A percentile compares a stretch with the other conserved stretches of the same genome.
Evolutionary conservation across 208 protist genomes (phyloP).

Genomic region (Trypanosoma rangeli): DNA sequence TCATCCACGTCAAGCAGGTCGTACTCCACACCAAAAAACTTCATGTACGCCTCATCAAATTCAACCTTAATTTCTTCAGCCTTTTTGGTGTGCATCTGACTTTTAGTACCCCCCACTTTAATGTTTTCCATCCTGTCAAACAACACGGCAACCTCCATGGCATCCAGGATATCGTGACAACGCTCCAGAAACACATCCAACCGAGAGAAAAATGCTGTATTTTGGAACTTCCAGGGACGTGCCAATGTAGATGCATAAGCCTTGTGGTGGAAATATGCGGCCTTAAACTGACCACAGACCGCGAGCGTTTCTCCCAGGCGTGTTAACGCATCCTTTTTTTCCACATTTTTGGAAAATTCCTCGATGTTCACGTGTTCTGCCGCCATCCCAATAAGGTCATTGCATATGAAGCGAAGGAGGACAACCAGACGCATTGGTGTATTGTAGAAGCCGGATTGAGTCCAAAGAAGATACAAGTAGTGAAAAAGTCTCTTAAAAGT

Average conservation of each 20-base stretch:
- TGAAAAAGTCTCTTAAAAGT: conserved; percentile 92
- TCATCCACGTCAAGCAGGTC: conserved; percentile 95
- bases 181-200: conserved; percentile 96
- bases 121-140: conserved; percentile 97
- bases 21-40: conserved; percentile 91
- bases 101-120: conserved; percentile 95
- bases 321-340: conserved; percentile 93
- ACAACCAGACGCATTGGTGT: conserved; percentile 91
- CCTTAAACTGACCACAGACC: conserved; percentile 93
- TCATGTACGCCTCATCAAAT: conserved; percentile 72
- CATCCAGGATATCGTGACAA: conserved; percentile 95
- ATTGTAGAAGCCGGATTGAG: conserved; percentile 93
- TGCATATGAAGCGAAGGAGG: conserved; percentile 94
- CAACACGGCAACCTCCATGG: conserved; percentile 92
- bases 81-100: conserved; percentile 83
- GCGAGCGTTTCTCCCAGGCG: conserved; percentile 82
- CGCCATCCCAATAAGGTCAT: conserved; percentile 94
- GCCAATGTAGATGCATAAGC: conserved; percentile 66
- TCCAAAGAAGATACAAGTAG: conserved; percentile 94
- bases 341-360: conserved; percentile 91
- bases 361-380: conserved; percentile 86
- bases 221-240: conserved; percentile 94
- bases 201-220: conserved; percentile 93
- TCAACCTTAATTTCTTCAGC: conserved; percentile 89
- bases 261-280: conserved; percentile 95